A percentile compares a stretch with the other conserved stretches of the same genome.
phyloP scores from a whole-genome alignment of 2,329 filamentous ascomycete genomes.

The Paracoccidioides lutzii region DNA sequence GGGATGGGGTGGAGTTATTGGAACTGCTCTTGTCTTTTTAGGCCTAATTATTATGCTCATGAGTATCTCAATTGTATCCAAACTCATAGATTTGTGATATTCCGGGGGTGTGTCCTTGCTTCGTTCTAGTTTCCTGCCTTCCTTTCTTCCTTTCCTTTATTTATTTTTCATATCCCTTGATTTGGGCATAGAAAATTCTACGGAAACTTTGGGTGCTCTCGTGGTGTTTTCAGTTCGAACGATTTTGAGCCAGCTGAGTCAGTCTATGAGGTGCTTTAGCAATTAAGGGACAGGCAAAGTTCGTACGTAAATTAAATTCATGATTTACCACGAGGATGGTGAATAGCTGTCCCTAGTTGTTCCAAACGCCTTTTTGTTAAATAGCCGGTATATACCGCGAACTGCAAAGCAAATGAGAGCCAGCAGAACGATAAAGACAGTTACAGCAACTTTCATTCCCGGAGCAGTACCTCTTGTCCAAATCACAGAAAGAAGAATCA shows the following conservation, averaged over 20 bases:
- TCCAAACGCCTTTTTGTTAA: not conserved
- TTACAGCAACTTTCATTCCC: slow-evolving; percentile 9
- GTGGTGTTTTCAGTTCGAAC: too few species aligned
- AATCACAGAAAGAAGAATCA: slow-evolving; percentile 4
- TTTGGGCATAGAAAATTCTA: not conserved
- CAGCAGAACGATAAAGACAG: slow-evolving; percentile 2
- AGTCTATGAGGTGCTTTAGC: not conserved
- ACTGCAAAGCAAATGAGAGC: not conserved
- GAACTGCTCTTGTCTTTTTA: slow-evolving; percentile 90
- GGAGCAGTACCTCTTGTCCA: slow-evolving; percentile 3
- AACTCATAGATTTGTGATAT: slow-evolving; percentile 35
- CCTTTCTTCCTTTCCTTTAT: too few species aligned
- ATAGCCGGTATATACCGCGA: not conserved
- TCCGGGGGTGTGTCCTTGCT: not conserved
- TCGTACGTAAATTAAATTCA: not conserved
- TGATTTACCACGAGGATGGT: not conserved
- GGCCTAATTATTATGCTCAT: slow-evolving; percentile 91
- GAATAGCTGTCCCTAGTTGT: not conserved
- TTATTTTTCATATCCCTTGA: not conserved
- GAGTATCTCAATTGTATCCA: slow-evolving; percentile 68
- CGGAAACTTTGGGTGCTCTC: not conserved
- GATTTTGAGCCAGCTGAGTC: not conserved
- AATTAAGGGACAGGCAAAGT: not conserved
- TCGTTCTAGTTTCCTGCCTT: not conserved
- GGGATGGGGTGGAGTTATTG: slow-evolving; percentile 90